phyloP scores from a whole-genome alignment of 2,329 filamentous ascomycete genomes.

The Microdochium nivale region DNA sequence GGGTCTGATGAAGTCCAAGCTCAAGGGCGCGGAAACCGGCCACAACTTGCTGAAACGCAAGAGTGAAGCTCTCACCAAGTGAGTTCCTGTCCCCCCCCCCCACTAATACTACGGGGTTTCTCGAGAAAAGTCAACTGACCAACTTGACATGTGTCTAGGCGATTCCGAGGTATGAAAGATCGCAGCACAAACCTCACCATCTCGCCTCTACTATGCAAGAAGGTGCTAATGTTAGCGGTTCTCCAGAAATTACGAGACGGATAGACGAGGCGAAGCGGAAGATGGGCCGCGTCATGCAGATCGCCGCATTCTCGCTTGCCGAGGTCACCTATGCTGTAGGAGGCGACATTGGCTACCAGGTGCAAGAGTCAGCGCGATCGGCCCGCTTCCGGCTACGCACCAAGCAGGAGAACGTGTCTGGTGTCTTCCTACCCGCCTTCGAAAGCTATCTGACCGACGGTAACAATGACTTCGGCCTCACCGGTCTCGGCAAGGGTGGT shows the following conservation, averaged over 20 bases:
- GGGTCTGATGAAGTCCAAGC: constrained; percentile 94
- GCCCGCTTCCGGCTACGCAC: constrained; percentile 89
- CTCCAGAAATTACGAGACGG: constrained; percentile 82
- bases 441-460: constrained; percentile 85
- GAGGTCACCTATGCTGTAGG: constrained; percentile 97
- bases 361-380: constrained; percentile 89
- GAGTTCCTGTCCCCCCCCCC: constrained; percentile 21
- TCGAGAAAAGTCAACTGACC: not conserved
- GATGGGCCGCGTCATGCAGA: constrained; percentile 99
- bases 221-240: no score
- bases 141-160: constrained; percentile 39
- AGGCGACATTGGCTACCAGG: constrained; percentile 91
- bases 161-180: constrained; percentile 66
- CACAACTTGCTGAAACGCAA: constrained; percentile 96
- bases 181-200: not conserved
- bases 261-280: constrained; percentile 99
- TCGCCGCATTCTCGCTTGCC: constrained; percentile 92
- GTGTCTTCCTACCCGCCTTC: constrained; percentile 87
- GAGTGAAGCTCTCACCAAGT: constrained; percentile 97
- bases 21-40: constrained; percentile 86
- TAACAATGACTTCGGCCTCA: constrained; percentile 92
- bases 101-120: not conserved
- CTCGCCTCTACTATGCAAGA: no score
- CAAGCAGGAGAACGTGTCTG: constrained; percentile 97
- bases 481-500: constrained; percentile 90